Evolutionary conservation across 1,284 basidiomycete species (phyloP), one percentile per base, ranked within the genome.

Genomic region (Naganishia albida): DNA sequence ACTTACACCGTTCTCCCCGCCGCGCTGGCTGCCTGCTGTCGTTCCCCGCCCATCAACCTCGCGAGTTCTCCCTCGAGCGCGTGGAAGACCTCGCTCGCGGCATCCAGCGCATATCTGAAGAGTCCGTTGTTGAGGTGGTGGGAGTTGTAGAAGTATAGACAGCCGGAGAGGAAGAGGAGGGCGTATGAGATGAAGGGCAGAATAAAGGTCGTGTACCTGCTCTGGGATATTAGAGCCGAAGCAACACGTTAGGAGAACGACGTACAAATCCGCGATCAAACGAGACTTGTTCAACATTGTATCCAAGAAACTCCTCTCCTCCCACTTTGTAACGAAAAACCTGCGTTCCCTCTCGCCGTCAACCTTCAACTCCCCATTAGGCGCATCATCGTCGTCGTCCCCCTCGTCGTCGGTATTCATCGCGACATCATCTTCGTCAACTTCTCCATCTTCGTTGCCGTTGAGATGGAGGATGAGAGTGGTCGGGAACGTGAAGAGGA

Each of bases 311-410:
- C 56, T 63, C 46, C 38, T 62, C 23, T 67, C 66, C 44, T 64
- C 63, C 66, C 66, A 67, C 53, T 67, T 64, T 18, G 63, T 67
- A 7, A 67, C 25, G 25, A 62, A n/a, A 30, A 40, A 39, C 52
- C 52, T 62, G 20, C 44, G 39, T 42, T 38, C 40, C 44, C 43
- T 62, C n/a, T 62, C 62, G 15, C 63, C 66, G 15, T 62, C 64
- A 16, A 55, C 20, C 34, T 38, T 39, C 10, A 46, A 18, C 25
- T 54, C 64, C 2, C 55, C 64, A 18, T 52, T 44, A 26, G 30
- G 16, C 49, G 20, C 28, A 23, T 42, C 48, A 18, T 38, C 64
- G 12, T 18, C 25, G 0, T 43, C 44, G 7, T 38, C 53, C 25
- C 8, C 53, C 8, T 43, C 54, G 7, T 56, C 60, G 7, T 64